Conservation (phyloP, 805 yeast species). For the Komagataella populi region DNA sequence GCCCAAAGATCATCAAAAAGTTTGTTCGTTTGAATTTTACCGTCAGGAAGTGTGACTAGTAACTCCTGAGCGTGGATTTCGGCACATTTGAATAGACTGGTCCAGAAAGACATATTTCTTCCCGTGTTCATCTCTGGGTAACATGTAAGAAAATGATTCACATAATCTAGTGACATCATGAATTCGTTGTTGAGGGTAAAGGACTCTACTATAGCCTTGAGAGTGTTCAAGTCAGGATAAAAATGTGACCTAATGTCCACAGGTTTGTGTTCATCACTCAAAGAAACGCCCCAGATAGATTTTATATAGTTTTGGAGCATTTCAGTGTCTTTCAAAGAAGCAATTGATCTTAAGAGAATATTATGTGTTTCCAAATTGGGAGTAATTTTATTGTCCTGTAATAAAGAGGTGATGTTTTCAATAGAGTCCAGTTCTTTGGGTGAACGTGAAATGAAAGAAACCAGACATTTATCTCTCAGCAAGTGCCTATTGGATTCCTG, state of each 20-base stretch:
- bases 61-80: slow-evolving; percentile 8
- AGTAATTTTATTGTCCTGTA: neutral
- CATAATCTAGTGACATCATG: slow-evolving; percentile 12
- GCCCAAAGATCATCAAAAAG: slow-evolving; percentile 9
- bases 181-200: slow-evolving; percentile 16
- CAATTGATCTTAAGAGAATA: slow-evolving; percentile 14
- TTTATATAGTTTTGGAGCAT: slow-evolving; percentile 12
- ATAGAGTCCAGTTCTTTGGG: neutral
- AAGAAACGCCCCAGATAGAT: slow-evolving; percentile 14
- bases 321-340: slow-evolving; percentile 12
- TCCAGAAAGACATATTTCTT: slow-evolving; percentile 14
- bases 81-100: slow-evolving; percentile 10
- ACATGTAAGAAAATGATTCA: slow-evolving; percentile 10
- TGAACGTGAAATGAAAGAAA: neutral
- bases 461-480: neutral
- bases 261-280: neutral
- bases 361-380: slow-evolving; percentile 2
- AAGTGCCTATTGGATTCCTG: neutral
- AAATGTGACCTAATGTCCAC: slow-evolving; percentile 2
- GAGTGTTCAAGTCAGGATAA: slow-evolving; percentile 13
- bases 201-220: slow-evolving; percentile 15
- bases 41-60: slow-evolving; percentile 2
- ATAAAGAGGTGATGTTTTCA: neutral
- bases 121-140: slow-evolving; percentile 9
- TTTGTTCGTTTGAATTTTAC: slow-evolving; percentile 8